Base-by-base conservation (phyloP, 345 rosid species). In the Sisymbrium irio region DNA sequence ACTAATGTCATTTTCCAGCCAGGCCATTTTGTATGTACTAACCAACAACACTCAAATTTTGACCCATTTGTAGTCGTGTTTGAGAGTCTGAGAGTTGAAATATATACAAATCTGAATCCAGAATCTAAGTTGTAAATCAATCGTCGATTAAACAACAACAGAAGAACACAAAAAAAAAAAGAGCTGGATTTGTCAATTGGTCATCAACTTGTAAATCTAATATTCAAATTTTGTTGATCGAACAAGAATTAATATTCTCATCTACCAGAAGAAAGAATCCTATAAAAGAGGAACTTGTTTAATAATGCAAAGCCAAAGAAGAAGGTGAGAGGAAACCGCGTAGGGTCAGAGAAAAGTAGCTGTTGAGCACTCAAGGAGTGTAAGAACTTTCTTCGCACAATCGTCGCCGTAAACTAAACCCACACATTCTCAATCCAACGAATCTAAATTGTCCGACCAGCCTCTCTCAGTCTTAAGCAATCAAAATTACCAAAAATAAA, bases 311-410 rank as follows among this genome's bases (percentile, higher is more conserved):
- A 50, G 45, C 41, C 27, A 54, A 67, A 28, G 41, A 63, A 44
- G 73, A 69, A 69, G 54, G 73, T 69, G 55, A 41, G 32, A 39
- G 62, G 73, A 69, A 69, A 69, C 13, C 46, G 56, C 57, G 58
- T 57, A 30, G 57, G 9, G 58, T 53, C 58, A 44, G 45, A 55
- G 55, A 44, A n/a, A 61, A 61, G 59, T 47, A 71, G 75, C 75
- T 71, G 75, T 18, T 71, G 40, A 60, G 75, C 75, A 71, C 67
- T 58, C 40, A 61, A 39, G 35, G 19, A 61, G 65, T 61, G 36
- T 27, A 60, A 69, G 73, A 42, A 53, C 51, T 71, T 71, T 71
- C 67, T 27, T 17, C 59, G 67, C 58, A 70, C 57, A 46, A 59
- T 58, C 66, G 0, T 69, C 65, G n/a, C 65, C 65, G 62, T 54